Conservation (phyloP, 2,329 filamentous ascomycete genomes). For the Trichoderma pleuroti region DNA sequence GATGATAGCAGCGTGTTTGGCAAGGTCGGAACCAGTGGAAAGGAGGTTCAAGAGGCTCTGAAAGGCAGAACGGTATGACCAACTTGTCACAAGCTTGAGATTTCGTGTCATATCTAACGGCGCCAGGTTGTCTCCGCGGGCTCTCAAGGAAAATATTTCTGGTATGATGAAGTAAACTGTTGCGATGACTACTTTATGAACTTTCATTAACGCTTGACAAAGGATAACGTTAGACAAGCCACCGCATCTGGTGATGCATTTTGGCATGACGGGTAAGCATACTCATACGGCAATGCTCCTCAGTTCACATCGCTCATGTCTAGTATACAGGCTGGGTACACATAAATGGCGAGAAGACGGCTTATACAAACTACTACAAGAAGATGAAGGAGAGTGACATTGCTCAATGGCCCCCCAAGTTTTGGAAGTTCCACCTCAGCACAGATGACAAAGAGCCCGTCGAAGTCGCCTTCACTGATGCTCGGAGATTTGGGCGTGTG, state of each 20-base stretch:
- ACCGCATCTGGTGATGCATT: conserved; percentile 86
- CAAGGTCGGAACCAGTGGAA: conserved; percentile 78
- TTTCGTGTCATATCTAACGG: neutral
- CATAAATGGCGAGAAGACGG: conserved; percentile 72
- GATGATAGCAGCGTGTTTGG: conserved; percentile 86
- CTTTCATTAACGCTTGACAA: neutral
- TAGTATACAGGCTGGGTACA: conserved; percentile 69
- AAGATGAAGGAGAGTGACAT: conserved; percentile 58
- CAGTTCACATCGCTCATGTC: conserved; percentile 10
- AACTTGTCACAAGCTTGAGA: neutral
- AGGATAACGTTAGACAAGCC: conserved; percentile 61
- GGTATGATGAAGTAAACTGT: conserved; percentile 42
- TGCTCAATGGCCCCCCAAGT: conserved; percentile 80
- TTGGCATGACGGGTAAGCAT: conserved; percentile 63
- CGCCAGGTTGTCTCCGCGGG: conserved; percentile 59
- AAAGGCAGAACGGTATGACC: conserved; percentile 61
- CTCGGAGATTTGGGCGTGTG: conserved; percentile 73
- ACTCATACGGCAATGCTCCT: neutral
- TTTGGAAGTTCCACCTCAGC: conserved; percentile 79
- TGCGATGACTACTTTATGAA: neutral
- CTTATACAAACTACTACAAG: conserved; percentile 80
- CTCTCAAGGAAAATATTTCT: conserved; percentile 97
- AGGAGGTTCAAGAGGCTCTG: conserved; percentile 70
- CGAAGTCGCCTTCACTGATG: conserved; percentile 77
- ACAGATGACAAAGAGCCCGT: conserved; percentile 52